Evolutionary conservation across 2,329 filamentous ascomycete species (phyloP).

Genomic region (Paecilomyces variotii): DNA sequence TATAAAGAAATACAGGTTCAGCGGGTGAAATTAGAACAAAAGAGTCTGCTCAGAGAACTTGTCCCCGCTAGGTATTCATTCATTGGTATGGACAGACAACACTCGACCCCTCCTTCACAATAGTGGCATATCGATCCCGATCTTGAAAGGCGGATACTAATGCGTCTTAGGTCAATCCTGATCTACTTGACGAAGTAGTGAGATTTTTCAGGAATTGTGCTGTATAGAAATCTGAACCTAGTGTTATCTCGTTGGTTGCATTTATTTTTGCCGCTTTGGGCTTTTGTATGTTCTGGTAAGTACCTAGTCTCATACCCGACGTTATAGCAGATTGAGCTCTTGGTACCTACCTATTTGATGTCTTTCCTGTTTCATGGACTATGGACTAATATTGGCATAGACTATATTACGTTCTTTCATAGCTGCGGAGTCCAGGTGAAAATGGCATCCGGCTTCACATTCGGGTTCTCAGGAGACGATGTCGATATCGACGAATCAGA

Average conservation of each 20-base stretch:
- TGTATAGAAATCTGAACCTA: not conserved
- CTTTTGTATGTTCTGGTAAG: not conserved
- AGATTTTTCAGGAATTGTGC: not conserved
- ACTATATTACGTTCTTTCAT: not conserved
- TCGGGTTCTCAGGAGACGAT: slow-evolving; percentile 53
- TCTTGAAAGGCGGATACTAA: not conserved
- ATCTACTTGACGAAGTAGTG: not conserved
- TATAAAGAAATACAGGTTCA: not conserved
- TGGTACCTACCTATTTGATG: not conserved
- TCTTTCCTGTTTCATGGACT: not conserved
- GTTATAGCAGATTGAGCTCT: not conserved
- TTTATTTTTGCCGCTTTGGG: not conserved
- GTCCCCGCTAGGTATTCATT: not conserved
- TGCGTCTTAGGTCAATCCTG: not conserved
- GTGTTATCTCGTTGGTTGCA: not conserved
- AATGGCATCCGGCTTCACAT: slow-evolving; percentile 41
- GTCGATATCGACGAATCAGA: slow-evolving; percentile 42
- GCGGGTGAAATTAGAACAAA: not conserved
- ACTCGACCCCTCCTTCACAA: not conserved
- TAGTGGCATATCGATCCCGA: too few relatives aligned
- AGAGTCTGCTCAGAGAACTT: not conserved
- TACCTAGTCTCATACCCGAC: not conserved
- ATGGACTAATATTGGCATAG: not conserved
- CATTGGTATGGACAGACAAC: not conserved
- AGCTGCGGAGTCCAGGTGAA: not conserved